Evolutionary conservation across 192 early-diverging fungal species (phyloP), one percentile per base, ranked within the genome.

Genomic region (Gigaspora rosea): DNA sequence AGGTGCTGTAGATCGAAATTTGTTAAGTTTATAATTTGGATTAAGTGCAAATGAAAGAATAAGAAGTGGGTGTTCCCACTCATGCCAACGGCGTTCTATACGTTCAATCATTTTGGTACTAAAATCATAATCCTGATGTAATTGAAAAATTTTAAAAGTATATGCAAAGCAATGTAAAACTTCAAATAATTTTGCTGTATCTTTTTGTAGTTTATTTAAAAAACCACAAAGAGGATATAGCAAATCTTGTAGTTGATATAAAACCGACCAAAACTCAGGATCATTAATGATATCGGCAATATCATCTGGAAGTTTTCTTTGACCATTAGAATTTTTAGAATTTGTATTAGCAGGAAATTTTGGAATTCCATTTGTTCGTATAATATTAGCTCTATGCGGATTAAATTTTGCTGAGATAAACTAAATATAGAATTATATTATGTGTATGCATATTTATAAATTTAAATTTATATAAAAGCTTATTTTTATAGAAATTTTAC

Each of bases 101-200:
- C 68, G 20, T 36, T 1, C 13, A 20, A 71, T 13, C 33, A 71
- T 50, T 71, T 71, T 50, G 50, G 16, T 7, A 32, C 32, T 35
- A 71, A 71, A 56, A 12, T 46, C 35, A 13, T 0, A n/a, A 65
- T 65, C 20, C 15, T 56, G 32, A 71, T 56, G 48, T n/a, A 22
- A 9, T 33, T 49, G 8, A 5, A 50, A 70, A 52, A 70, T 54
- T 32, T 71, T 27, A 0, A 52, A 22, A 15, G 52, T 50, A 56
- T 71, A 71, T 32, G 49, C 27, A 22, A 71, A 71, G 27, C 50
- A 54, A 52, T 71, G 50, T 4, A 71, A 10, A 9, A 71, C 68
- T 71, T 71, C 49, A 71, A 33, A 52, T 33, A 71, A 32, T 2
- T 2, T 3, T n/a, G 13, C 50, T 15, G 47, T 51, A 70, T 70